Percentiles rank a stretch among this genome's conserved stretches.
phyloP scores from a whole-genome alignment of 116 monocot genomes.

The Papilionanthe hybrid region DNA sequence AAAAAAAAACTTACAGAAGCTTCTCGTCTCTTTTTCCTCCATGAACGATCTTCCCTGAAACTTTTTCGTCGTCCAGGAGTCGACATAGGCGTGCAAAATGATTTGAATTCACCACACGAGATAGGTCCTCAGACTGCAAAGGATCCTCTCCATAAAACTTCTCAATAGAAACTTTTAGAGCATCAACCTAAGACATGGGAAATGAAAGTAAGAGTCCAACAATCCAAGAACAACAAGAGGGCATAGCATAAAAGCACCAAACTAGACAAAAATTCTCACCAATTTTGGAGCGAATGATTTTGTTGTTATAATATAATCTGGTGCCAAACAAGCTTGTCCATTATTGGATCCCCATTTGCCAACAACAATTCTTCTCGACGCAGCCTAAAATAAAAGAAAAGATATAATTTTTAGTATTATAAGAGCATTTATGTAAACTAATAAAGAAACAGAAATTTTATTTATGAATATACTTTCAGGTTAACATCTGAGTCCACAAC shows the following conservation, averaged over 20 bases:
- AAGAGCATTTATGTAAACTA: too few species aligned
- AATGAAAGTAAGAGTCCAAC: not conserved
- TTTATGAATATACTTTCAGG: conserved; percentile 39
- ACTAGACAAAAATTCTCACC: conserved; percentile 20
- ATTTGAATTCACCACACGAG: conserved; percentile 80
- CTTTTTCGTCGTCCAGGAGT: conserved; percentile 70
- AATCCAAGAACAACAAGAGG: not conserved
- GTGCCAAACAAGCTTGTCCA: conserved; percentile 91
- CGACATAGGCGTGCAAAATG: conserved; percentile 61
- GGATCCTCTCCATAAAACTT: conserved; percentile 83
- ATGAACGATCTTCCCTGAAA: conserved; percentile 57
- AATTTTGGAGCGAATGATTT: conserved; percentile 75
- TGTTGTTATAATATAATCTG: conserved; percentile 90
- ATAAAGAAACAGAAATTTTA: too few species aligned
- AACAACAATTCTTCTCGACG: conserved; percentile 55
- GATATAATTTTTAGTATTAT: not conserved
- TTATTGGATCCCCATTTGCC: conserved; percentile 97
- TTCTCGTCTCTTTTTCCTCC: conserved; percentile 75
- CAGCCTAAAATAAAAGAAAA: conserved; percentile 23
- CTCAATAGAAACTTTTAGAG: conserved; percentile 54
- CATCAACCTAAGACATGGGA: conserved; percentile 39
- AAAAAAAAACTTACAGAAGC: conserved; percentile 41
- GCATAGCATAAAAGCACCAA: not conserved
- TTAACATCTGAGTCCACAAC: conserved; percentile 70
- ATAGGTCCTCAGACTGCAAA: conserved; percentile 56